Evolutionary conservation across 345 rosid genomes (phyloP).

Genomic region (Kernera saxatilis): DNA sequence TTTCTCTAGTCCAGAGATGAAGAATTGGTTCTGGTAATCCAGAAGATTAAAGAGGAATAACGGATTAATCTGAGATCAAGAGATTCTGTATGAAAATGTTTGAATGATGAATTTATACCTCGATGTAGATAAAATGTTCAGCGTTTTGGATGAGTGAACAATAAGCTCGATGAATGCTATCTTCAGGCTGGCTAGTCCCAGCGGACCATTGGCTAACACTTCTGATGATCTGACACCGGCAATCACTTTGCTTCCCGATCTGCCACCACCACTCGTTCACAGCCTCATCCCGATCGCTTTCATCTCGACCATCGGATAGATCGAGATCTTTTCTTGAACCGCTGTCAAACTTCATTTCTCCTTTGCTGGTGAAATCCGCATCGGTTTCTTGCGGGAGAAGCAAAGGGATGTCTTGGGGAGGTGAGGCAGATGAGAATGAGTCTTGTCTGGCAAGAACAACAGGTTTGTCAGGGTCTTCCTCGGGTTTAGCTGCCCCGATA

Average conservation of each 20-base stretch:
- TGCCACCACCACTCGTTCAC: constrained; percentile 39
- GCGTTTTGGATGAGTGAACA: constrained; percentile 77
- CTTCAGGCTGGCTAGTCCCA: constrained; percentile 81
- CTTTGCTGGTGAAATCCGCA: constrained; percentile 13
- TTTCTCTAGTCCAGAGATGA: constrained; percentile 79
- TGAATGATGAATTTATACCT: constrained; percentile 41
- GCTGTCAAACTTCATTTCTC: constrained; percentile 3
- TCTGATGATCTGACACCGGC: constrained; percentile 85
- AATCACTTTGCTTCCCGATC: constrained; percentile 47
- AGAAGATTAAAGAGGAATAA: neutral
- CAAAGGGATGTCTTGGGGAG: constrained; percentile 64
- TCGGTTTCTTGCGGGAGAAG: constrained; percentile 84
- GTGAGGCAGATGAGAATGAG: constrained; percentile 50
- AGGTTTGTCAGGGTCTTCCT: constrained; percentile 31
- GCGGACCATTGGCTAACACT: constrained; percentile 95
- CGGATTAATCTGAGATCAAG: neutral
- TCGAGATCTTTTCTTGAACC: constrained; percentile 22
- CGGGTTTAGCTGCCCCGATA: constrained; percentile 18
- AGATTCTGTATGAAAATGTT: neutral
- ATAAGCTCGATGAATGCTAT: constrained; percentile 82
- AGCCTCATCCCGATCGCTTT: constrained; percentile 15
- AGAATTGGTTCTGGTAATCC: constrained; percentile 74
- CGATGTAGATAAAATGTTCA: constrained; percentile 82
- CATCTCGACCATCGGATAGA: constrained; percentile 24
- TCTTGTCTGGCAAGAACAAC: constrained; percentile 36